Percentiles rank a stretch among this genome's conserved stretches.
Conservation (phyloP, 2,329 filamentous ascomycete genomes). For the Blumeria hordei region DNA sequence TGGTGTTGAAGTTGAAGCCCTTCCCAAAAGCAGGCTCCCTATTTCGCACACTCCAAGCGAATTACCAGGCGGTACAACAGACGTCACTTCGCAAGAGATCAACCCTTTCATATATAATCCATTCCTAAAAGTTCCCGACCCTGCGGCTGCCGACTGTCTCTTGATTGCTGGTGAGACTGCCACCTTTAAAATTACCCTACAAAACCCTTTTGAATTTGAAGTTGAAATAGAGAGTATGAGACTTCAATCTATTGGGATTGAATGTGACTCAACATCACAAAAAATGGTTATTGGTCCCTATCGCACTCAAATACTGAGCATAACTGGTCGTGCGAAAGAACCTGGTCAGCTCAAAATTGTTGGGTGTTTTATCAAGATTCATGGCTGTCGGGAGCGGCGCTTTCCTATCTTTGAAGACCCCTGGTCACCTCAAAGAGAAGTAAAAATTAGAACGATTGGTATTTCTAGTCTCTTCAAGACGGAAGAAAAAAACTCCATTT, state of each 20-base stretch:
- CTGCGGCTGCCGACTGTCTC: conserved; percentile 35
- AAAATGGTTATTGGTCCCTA: conserved; percentile 55
- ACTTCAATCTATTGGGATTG: conserved; percentile 48
- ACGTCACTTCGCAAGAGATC: conserved; percentile 18
- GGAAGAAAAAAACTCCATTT: conserved; percentile 11
- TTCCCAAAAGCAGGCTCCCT: conserved; percentile 33
- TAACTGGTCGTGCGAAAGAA: conserved; percentile 41
- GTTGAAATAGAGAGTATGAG: conserved; percentile 65
- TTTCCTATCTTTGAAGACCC: conserved; percentile 64
- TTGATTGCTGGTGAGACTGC: conserved; percentile 59
- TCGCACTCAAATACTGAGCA: conserved; percentile 51
- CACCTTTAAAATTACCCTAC: conserved; percentile 59
- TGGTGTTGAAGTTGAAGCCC: conserved; percentile 43
- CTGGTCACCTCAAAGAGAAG: conserved; percentile 45
- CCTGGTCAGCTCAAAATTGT: conserved; percentile 48
- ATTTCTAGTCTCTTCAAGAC: conserved; percentile 21
- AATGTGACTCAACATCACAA: conserved; percentile 42
- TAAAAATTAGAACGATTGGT: conserved; percentile 57
- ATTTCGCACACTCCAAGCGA: conserved; percentile 35
- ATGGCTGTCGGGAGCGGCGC: conserved; percentile 54
- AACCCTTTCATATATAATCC: conserved; percentile 94
- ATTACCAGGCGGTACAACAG: conserved; percentile 20
- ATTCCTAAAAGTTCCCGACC: conserved; percentile 45
- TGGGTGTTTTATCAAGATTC: conserved; percentile 57
- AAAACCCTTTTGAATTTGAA: conserved; percentile 88